These are phyloP conservation scores for Candida namnaoensis DNA, from an alignment of 805 yeast species.

Conservation along the genomic window DNA sequence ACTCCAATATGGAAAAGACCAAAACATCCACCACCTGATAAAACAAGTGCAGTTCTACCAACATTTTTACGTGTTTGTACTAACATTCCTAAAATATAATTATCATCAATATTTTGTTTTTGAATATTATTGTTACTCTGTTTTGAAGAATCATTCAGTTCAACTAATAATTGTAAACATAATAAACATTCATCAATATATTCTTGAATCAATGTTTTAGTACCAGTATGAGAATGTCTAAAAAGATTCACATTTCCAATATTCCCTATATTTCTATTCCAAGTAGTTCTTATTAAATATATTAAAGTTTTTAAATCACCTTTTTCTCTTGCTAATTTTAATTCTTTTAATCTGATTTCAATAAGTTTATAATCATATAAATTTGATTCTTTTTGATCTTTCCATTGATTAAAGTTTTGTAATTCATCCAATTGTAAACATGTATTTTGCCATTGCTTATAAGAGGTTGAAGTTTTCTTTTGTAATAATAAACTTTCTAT, in stretches of 20 bases:
- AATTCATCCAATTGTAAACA: slow-evolving; percentile 58
- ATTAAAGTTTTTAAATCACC: slow-evolving; percentile 55
- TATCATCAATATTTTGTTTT: slow-evolving; percentile 42
- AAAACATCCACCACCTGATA: slow-evolving; percentile 94
- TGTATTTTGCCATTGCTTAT: slow-evolving; percentile 58
- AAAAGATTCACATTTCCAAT: slow-evolving; percentile 78
- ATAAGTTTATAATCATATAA: slow-evolving; percentile 69
- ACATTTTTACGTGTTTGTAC: slow-evolving; percentile 84
- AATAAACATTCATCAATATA: slow-evolving; percentile 70
- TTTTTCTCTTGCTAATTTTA: slow-evolving; percentile 48
- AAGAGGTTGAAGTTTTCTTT: slow-evolving; percentile 41
- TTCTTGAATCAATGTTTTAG: slow-evolving; percentile 75
- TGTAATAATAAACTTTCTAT: slow-evolving; percentile 30
- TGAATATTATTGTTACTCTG: slow-evolving; percentile 3
- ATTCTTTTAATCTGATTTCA: slow-evolving; percentile 37
- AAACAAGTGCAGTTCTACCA: slow-evolving; percentile 90
- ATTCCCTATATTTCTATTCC: slow-evolving; percentile 80
- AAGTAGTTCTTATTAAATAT: slow-evolving; percentile 73
- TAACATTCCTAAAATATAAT: slow-evolving; percentile 66
- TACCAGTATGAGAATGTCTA: slow-evolving; percentile 75
- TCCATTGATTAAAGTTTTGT: slow-evolving; percentile 67
- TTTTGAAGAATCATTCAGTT: slow-evolving; percentile 12
- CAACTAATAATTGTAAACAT: slow-evolving; percentile 22
- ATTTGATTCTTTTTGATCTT: slow-evolving; percentile 46
- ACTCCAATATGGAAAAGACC: slow-evolving; percentile 94